These are phyloP conservation scores for Lichtheimia ornata DNA, from an alignment of 371 early-diverging fungal genomes.

Conservation along the genomic window DNA sequence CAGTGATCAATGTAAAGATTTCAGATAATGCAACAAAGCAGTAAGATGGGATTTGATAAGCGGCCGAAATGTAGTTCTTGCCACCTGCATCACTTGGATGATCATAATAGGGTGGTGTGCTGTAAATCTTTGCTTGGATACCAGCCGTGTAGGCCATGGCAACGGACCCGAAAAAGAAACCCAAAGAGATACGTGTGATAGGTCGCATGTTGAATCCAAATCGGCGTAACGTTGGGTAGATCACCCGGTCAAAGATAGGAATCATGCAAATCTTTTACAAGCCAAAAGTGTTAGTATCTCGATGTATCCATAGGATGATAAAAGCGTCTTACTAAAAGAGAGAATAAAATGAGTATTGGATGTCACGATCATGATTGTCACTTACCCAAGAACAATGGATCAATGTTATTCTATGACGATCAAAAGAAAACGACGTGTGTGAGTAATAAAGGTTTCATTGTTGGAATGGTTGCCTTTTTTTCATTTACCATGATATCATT, in stretches of 20 bases:
- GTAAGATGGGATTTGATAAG: constrained; percentile 70
- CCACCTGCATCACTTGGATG: constrained; percentile 15
- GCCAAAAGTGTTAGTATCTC: no score
- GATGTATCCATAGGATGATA: not conserved
- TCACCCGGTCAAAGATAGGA: constrained; percentile 59
- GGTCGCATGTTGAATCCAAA: constrained; percentile 65
- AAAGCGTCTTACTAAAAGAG: no score
- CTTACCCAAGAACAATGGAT: constrained; percentile 52
- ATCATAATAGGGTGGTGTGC: constrained; percentile 27
- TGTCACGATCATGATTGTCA: no score
- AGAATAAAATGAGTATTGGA: no score
- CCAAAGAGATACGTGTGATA: constrained; percentile 69
- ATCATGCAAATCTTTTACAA: constrained; percentile 54
- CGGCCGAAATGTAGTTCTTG: constrained; percentile 57
- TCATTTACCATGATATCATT: constrained; percentile 50
- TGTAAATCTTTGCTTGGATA: constrained; percentile 71
- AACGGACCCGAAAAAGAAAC: constrained; percentile 65
- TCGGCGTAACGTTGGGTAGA: constrained; percentile 70
- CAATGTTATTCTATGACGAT: constrained; percentile 46
- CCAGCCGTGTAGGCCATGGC: constrained; percentile 73
- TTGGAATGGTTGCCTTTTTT: no score
- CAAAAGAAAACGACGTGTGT: no score
- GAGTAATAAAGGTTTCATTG: no score
- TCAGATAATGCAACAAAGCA: constrained; percentile 67
- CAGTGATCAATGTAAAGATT: constrained; percentile 75